phyloP scores from a whole-genome alignment of 345 rosid species.

The Ceriops tagal region DNA sequence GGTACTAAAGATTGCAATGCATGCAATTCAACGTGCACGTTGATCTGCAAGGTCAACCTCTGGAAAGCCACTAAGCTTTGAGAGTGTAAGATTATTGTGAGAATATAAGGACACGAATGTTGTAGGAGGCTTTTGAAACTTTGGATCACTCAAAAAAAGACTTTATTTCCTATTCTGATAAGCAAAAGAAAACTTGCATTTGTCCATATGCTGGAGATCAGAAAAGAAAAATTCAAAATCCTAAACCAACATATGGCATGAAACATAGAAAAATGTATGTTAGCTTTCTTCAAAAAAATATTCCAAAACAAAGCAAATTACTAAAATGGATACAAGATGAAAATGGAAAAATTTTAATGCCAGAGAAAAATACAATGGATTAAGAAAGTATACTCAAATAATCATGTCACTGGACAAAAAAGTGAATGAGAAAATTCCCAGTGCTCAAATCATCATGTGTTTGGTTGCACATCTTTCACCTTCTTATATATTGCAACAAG shows the following conservation, averaged over 20 bases:
- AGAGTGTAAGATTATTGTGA: background rate
- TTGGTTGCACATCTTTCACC: too few species aligned
- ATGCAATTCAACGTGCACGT: background rate
- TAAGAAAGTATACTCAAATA: too few species aligned
- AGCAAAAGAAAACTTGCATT: background rate
- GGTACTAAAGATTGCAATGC: background rate
- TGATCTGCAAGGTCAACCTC: too few species aligned
- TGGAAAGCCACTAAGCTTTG: background rate
- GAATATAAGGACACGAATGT: background rate
- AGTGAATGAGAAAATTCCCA: too few species aligned
- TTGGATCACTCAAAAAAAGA: too few species aligned
- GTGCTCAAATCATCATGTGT: too few species aligned
- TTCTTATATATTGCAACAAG: too few species aligned
- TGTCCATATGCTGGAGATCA: background rate
- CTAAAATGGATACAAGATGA: background rate
- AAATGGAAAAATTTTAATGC: background rate
- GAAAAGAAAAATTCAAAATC: background rate
- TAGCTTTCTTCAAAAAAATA: background rate
- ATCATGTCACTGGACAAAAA: too few species aligned
- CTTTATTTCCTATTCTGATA: background rate
- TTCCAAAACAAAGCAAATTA: too few species aligned
- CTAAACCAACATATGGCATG: constrained; percentile 2
- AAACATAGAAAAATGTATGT: background rate
- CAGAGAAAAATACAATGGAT: too few species aligned
- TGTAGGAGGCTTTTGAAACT: background rate